Evolutionary conservation across 2,329 filamentous ascomycete genomes (phyloP).

Genomic region (Fusarium pseudocircinatum): DNA sequence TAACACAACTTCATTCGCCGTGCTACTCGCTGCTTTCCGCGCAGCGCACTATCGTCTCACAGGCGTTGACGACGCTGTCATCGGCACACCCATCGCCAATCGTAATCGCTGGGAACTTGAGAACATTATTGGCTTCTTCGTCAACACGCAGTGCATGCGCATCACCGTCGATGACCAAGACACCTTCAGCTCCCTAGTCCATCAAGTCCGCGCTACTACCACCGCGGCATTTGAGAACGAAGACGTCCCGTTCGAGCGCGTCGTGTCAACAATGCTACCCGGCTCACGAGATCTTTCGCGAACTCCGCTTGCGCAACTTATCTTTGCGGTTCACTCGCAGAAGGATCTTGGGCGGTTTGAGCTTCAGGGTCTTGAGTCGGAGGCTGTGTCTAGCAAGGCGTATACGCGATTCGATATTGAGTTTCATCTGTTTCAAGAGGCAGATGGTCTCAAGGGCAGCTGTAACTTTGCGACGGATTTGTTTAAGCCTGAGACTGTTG

Average conservation of each 20-base stretch:
- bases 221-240: neutral
- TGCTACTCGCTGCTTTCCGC: conserved; percentile 40
- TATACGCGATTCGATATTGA: conserved; percentile 39
- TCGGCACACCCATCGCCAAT: conserved; percentile 36
- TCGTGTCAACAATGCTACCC: neutral
- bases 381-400: neutral
- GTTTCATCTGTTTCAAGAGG: conserved; percentile 39
- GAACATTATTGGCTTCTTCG: conserved; percentile 41
- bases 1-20: conserved; percentile 13
- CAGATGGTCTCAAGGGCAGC: conserved; percentile 5
- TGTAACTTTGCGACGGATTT: conserved; percentile 37
- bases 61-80: conserved; percentile 31
- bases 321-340: conserved; percentile 31
- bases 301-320: conserved; percentile 2
- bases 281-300: conserved; percentile 1
- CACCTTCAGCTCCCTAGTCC: conserved; percentile 21
- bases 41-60: conserved; percentile 42
- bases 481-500: conserved; percentile 32
- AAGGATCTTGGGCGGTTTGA: conserved; percentile 28
- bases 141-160: conserved; percentile 42
- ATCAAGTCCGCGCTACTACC: conserved; percentile 10
- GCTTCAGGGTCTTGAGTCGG: conserved; percentile 23
- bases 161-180: conserved; percentile 20
- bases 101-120: conserved; percentile 26
- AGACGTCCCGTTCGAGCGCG: conserved; percentile 8